Evolutionary conservation across 768 basidiomycete genomes (phyloP), one percentile per base, ranked within the genome.

Genomic region (Termitomyces bulborhizus): DNA sequence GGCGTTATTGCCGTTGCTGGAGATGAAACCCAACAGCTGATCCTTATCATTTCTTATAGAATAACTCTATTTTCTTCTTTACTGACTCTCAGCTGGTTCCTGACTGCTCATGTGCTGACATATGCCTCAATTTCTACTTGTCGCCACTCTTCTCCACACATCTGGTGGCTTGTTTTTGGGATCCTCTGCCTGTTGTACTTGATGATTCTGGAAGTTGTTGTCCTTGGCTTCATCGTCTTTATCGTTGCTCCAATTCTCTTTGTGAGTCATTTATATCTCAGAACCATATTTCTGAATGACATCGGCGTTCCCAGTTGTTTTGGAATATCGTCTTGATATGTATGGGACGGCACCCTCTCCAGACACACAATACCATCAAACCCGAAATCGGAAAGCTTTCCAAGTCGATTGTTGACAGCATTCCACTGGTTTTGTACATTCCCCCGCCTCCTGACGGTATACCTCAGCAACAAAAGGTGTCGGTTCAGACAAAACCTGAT

Each of bases 141-240:
- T 55, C 85, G 91, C 18, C 69, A 75, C 55, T 74, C 86, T 0
- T 80, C 90, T 12, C 91, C 91, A 7, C 86, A 91, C 60, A 71
- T 93, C 34, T 93, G 90, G 90, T 93, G 89, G 88, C 80, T 92
- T 45, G 82, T 81, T 21, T 91, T 93, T 66, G 85, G 82, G 36
- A 85, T 93, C 61, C 71, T 93, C 13, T 84, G 86, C 69, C 81
- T 88, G 41, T 84, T 88, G 74, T 93, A 93, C 64, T 62, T 92
- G 53, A 83, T 87, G 76, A 76, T 81, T 6, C 63, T 76, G 27
- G 76, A 93, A 68, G 83, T 93, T 47, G 67, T 92, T 53, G 60
- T 92, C 4, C 78, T 93, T 15, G 88, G 85, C 26, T 73, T 92
- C 57, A 72, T 90, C 11, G 83, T 93, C 32, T 87, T 93, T 66